Evolutionary conservation across 345 rosid genomes (phyloP).

Genomic region (Eucalyptus leucophloia): DNA sequence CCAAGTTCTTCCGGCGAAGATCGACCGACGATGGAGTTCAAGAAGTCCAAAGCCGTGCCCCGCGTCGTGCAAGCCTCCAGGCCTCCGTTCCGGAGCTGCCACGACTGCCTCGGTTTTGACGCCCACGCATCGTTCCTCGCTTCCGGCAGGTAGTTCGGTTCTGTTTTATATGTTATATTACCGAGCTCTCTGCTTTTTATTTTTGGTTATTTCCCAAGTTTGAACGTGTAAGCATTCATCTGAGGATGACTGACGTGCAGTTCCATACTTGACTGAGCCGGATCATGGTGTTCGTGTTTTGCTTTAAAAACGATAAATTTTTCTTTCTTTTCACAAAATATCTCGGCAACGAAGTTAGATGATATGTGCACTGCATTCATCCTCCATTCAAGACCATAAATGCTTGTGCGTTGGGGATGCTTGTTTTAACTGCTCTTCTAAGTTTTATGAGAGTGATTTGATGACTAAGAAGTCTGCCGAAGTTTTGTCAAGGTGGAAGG

Average conservation of each 20-base stretch:
- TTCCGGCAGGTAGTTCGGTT: conserved; percentile 9
- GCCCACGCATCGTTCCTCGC: conserved; percentile 62
- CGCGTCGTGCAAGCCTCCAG: conserved; percentile 59
- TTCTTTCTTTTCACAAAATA: background rate
- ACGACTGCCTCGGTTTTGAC: conserved; percentile 59
- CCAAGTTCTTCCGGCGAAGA: background rate
- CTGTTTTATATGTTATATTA: background rate
- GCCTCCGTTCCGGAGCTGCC: conserved; percentile 43
- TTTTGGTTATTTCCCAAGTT: background rate
- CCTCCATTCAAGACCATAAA: background rate
- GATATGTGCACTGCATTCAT: background rate
- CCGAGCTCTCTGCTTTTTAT: background rate
- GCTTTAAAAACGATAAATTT: background rate
- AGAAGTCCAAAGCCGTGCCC: conserved; percentile 44
- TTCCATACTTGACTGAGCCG: background rate
- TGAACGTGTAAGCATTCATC: background rate
- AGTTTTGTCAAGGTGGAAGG: background rate
- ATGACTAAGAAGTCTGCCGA: background rate
- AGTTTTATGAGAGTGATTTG: background rate
- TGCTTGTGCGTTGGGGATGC: background rate
- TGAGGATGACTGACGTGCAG: background rate
- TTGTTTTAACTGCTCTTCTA: background rate
- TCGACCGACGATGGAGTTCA: background rate
- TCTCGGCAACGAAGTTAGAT: background rate
- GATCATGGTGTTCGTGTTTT: background rate